phyloP scores from a whole-genome alignment of 164 flowering plant genomes.

The Hamamelis virginiana region DNA sequence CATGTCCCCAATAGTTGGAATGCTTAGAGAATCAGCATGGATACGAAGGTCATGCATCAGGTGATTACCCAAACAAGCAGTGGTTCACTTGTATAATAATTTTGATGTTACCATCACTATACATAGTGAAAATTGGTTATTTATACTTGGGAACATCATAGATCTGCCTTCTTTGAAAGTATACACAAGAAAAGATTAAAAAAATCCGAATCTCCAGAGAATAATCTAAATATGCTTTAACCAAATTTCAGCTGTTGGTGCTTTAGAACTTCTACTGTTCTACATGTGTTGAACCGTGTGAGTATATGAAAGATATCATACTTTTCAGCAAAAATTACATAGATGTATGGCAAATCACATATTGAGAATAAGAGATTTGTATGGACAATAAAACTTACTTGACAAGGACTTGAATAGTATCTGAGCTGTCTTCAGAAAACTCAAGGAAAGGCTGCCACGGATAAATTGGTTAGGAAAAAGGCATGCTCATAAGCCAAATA shows the following conservation, averaged over 20 bases:
- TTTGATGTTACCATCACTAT: too few species aligned
- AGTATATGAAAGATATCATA: not conserved
- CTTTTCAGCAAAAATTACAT: not conserved
- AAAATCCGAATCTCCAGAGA: not conserved
- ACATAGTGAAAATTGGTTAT: too few species aligned
- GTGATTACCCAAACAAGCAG: too few species aligned
- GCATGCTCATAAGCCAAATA: not conserved
- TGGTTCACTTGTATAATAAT: too few species aligned
- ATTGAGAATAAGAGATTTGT: not conserved
- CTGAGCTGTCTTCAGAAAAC: slow-evolving; percentile 26
- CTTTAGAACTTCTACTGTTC: not conserved
- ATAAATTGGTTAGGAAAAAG: not conserved
- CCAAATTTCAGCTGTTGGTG: not conserved
- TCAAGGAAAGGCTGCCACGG: too few species aligned
- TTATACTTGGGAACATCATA: not conserved
- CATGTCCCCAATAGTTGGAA: too few species aligned
- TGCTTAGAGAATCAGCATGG: too few species aligned
- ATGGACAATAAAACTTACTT: too few species aligned
- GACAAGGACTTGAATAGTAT: too few species aligned
- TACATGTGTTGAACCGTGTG: not conserved
- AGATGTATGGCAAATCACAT: not conserved
- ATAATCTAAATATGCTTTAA: not conserved
- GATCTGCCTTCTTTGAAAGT: too few species aligned
- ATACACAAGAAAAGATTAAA: too few species aligned
- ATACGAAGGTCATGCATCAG: too few species aligned